Percentiles rank a stretch among this genome's conserved stretches.
Conservation (phyloP, 805 yeast species). For the Wickerhamomyces sydowiorum region DNA sequence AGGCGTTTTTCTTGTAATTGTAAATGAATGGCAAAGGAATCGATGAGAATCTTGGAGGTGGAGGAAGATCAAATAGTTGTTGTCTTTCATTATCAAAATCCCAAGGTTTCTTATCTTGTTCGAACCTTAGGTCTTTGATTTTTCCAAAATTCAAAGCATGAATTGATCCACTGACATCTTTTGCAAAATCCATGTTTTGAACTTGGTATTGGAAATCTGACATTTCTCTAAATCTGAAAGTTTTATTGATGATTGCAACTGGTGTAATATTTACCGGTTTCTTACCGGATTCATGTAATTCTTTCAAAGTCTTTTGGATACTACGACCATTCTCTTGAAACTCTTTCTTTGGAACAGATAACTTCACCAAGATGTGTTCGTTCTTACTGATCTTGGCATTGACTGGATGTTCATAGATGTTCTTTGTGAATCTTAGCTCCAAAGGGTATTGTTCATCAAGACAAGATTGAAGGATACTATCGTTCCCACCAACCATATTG, state of each 20-base stretch:
- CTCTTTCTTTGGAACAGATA: conserved; percentile 53
- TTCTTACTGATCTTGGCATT: conserved; percentile 44
- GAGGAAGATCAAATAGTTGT: conserved; percentile 53
- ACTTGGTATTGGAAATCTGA: conserved; percentile 81
- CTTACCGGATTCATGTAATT: conserved; percentile 25
- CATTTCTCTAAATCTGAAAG: conserved; percentile 75
- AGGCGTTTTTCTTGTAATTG: conserved; percentile 69
- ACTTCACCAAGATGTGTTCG: conserved; percentile 54
- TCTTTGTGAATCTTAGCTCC: conserved; percentile 33
- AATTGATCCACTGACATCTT: conserved; percentile 33
- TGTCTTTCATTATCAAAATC: conserved; percentile 20
- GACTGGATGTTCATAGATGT: conserved; percentile 53
- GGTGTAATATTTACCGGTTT: conserved; percentile 45
- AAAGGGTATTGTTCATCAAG: conserved; percentile 29
- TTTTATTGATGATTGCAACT: conserved; percentile 59
- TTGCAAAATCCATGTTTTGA: conserved; percentile 45
- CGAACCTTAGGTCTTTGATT: conserved; percentile 32
- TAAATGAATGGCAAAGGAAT: conserved; percentile 74
- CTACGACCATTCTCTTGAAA: conserved; percentile 36
- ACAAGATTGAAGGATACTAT: conserved; percentile 25
- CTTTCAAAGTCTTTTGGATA: conserved; percentile 35
- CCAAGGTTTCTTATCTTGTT: conserved; percentile 31
- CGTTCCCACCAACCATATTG: conserved; percentile 61
- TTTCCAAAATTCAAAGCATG: conserved; percentile 34
- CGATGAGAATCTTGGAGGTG: conserved; percentile 81